phyloP scores from a whole-genome alignment of 78 protist genomes.

The Guillardia theta region DNA sequence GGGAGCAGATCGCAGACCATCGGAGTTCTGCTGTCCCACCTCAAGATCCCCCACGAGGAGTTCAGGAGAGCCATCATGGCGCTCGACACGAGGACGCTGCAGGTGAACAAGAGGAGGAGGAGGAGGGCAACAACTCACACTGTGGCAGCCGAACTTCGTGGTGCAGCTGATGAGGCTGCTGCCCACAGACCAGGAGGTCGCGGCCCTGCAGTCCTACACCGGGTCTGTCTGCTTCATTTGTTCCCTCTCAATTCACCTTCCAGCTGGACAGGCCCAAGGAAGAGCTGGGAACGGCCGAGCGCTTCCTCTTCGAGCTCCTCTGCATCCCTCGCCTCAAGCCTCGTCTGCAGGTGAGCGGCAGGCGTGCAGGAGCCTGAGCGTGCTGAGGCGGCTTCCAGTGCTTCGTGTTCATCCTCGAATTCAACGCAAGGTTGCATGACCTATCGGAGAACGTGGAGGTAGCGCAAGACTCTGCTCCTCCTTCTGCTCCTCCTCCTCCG shows the following conservation, averaged over 20 bases:
- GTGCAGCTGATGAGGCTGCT: constrained; percentile 3
- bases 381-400: background rate
- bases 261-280: background rate
- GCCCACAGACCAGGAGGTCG: constrained; percentile 48
- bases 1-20: constrained; percentile 22
- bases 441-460: constrained; percentile 25
- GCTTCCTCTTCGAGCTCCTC: constrained; percentile 25
- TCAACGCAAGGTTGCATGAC: constrained; percentile 41
- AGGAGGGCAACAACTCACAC: no score
- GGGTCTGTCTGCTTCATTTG: background rate
- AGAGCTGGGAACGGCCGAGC: constrained; percentile 34
- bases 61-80: background rate
- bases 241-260: background rate
- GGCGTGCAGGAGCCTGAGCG: background rate
- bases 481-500: no score
- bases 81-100: constrained; percentile 21
- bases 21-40: constrained; percentile 26
- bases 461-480: no score
- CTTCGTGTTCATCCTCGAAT: constrained; percentile 32
- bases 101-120: no score
- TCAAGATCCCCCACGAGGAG: constrained; percentile 17
- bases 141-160: constrained; percentile 30
- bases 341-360: background rate
- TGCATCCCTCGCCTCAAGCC: constrained; percentile 33
- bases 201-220: constrained; percentile 42